Percentiles rank a stretch among this genome's conserved stretches.
These are phyloP conservation scores for Xylariaceae sp. DNA, from an alignment of 2,329 filamentous ascomycete genomes.

Conservation along the genomic window DNA sequence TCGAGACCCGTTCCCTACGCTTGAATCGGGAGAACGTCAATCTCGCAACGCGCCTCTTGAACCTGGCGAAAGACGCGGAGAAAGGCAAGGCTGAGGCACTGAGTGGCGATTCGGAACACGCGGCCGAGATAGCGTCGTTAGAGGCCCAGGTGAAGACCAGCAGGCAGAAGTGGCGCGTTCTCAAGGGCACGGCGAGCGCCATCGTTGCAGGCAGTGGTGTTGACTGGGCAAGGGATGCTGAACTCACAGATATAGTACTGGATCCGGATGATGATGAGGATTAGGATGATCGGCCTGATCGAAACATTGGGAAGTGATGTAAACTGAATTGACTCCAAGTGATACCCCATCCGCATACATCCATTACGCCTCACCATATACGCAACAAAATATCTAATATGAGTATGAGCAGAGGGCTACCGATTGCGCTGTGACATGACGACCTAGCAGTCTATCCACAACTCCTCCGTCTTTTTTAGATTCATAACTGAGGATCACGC, in stretches of 20 bases:
- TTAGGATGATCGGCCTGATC: background rate
- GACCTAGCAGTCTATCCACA: too few relatives aligned
- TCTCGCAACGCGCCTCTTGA: slow-evolving; percentile 59
- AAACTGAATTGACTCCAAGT: background rate
- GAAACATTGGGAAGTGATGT: background rate
- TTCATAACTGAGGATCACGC: too few relatives aligned
- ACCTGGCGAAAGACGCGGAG: slow-evolving; percentile 55
- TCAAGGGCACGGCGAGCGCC: slow-evolving; percentile 76
- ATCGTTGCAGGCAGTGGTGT: slow-evolving; percentile 77
- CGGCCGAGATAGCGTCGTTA: slow-evolving; percentile 53
- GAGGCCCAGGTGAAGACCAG: slow-evolving; percentile 59
- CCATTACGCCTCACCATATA: too few relatives aligned
- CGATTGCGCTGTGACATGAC: too few relatives aligned
- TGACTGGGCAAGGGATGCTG: slow-evolving; percentile 71
- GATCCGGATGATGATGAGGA: slow-evolving; percentile 52
- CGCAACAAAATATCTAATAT: too few relatives aligned
- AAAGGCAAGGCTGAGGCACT: slow-evolving; percentile 47
- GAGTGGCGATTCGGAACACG: slow-evolving; percentile 49
- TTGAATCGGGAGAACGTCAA: slow-evolving; percentile 58
- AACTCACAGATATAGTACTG: slow-evolving; percentile 66
- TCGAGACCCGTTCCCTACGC: slow-evolving; percentile 56
- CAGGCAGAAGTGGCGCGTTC: slow-evolving; percentile 64
- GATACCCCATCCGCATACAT: too few relatives aligned
- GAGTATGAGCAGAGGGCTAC: too few relatives aligned
- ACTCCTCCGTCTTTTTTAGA: too few relatives aligned